A percentile compares a stretch with the other conserved stretches of the same genome.
phyloP scores from a whole-genome alignment of 2,329 filamentous ascomycete genomes.

The Calonectria fujianensis region DNA sequence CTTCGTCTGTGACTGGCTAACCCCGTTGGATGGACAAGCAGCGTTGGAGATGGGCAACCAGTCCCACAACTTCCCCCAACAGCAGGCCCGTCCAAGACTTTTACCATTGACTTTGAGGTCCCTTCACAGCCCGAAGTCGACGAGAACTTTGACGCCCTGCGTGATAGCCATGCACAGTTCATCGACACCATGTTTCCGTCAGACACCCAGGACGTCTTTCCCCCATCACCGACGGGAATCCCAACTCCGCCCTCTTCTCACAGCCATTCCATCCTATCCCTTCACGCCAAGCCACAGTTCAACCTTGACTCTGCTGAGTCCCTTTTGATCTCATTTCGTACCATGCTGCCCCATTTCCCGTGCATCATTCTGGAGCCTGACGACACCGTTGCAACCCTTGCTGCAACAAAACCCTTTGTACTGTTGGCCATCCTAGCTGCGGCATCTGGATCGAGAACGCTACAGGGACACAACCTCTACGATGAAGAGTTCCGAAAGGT shows the following conservation, averaged over 20 bases:
- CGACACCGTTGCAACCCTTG: constrained; percentile 65
- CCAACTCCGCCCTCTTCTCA: constrained; percentile 56
- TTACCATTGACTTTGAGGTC: constrained; percentile 72
- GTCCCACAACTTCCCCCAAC: constrained; percentile 53
- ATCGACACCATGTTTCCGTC: constrained; percentile 64
- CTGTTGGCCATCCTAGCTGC: constrained; percentile 72
- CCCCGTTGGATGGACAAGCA: constrained; percentile 22
- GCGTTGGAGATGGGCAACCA: constrained; percentile 49
- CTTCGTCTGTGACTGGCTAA: constrained; percentile 2
- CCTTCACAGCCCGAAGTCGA: constrained; percentile 61
- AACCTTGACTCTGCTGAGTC: constrained; percentile 72
- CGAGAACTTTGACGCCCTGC: constrained; percentile 65
- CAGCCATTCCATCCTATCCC: constrained; percentile 60
- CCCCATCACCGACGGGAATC: constrained; percentile 50
- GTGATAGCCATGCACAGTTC: constrained; percentile 64
- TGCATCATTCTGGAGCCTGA: constrained; percentile 65
- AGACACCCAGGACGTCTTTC: constrained; percentile 47
- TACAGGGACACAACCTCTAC: constrained; percentile 72
- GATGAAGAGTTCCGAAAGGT: constrained; percentile 76
- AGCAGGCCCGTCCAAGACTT: constrained; percentile 68
- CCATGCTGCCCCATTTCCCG: constrained; percentile 66
- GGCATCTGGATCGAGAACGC: constrained; percentile 67
- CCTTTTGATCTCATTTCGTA: constrained; percentile 65
- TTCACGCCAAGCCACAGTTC: constrained; percentile 71
- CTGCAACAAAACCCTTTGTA: constrained; percentile 70